Percentiles rank a stretch among this genome's conserved stretches.
phyloP scores from a whole-genome alignment of 768 basidiomycete species.

The Serendipita vermifera region DNA sequence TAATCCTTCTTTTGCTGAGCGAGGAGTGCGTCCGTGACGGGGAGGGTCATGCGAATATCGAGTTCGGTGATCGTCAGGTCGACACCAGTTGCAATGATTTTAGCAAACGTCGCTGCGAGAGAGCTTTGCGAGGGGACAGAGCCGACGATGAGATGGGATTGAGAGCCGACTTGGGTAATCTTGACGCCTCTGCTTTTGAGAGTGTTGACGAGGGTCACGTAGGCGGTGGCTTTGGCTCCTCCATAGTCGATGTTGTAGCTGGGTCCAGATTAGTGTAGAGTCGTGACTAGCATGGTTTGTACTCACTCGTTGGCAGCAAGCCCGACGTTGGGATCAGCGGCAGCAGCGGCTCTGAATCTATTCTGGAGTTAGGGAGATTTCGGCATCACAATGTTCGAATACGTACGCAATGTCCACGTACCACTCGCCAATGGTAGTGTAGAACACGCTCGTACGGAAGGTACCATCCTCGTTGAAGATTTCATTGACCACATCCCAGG shows the following conservation, averaged over 20 bases:
- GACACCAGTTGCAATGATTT: constrained; percentile 46
- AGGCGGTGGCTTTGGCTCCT: constrained; percentile 42
- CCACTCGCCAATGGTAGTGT: constrained; percentile 34
- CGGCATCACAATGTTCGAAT: neutral
- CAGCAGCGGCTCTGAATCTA: constrained; percentile 35
- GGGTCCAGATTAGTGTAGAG: neutral
- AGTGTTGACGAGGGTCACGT: constrained; percentile 38
- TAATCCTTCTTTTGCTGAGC: constrained; percentile 48
- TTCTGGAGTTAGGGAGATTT: too few species aligned
- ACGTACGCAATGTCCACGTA: constrained; percentile 35
- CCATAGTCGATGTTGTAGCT: constrained; percentile 13
- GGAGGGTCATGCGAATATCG: constrained; percentile 33
- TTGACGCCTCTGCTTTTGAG: constrained; percentile 38
- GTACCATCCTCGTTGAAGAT: constrained; percentile 38
- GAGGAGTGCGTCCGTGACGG: constrained; percentile 35
- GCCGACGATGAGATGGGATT: constrained; percentile 40
- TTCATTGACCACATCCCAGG: constrained; percentile 42
- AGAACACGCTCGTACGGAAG: constrained; percentile 41
- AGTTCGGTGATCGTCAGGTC: constrained; percentile 47
- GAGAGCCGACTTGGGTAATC: constrained; percentile 44
- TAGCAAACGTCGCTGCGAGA: constrained; percentile 36
- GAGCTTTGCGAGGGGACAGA: constrained; percentile 31
- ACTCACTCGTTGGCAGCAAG: constrained; percentile 20
- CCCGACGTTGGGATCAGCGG: constrained; percentile 42
- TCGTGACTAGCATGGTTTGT: neutral